Conservation (phyloP, 768 basidiomycete genomes). For the Rhodotorula kratochvilovae region DNA sequence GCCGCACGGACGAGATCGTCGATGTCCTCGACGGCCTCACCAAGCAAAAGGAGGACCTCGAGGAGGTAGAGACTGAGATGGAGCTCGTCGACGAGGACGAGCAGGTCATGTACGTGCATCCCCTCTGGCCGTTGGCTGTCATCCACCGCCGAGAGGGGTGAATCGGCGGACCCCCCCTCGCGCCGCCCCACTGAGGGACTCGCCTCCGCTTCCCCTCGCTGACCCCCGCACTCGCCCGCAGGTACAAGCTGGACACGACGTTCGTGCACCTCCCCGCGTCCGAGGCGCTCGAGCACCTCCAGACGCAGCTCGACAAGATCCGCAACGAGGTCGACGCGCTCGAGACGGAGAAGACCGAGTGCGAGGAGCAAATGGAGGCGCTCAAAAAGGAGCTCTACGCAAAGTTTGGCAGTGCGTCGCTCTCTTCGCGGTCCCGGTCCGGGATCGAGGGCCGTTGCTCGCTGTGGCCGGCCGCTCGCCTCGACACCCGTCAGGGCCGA, state of each 20-base stretch:
- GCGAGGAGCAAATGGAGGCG: conserved; percentile 21
- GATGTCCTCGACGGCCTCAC: conserved; percentile 45
- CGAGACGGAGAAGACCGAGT: conserved; percentile 19
- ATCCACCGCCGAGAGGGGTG: too few species aligned
- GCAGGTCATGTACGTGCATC: conserved; percentile 42
- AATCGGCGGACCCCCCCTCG: too few species aligned
- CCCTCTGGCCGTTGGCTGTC: background rate
- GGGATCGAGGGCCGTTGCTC: too few species aligned
- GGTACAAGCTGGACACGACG: conserved; percentile 50
- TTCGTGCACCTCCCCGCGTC: conserved; percentile 48
- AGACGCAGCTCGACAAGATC: conserved; percentile 14
- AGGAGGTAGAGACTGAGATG: conserved; percentile 49
- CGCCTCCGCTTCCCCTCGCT: background rate
- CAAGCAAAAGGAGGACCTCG: conserved; percentile 49
- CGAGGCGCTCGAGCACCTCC: conserved; percentile 40
- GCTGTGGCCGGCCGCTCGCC: too few species aligned
- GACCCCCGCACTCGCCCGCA: conserved; percentile 1
- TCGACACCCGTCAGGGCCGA: background rate
- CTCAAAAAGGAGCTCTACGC: conserved; percentile 34
- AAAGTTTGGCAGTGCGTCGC: conserved; percentile 39
- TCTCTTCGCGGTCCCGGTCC: background rate
- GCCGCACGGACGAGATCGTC: conserved; percentile 47
- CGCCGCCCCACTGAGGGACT: too few species aligned
- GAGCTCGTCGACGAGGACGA: conserved; percentile 49
- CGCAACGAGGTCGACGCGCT: conserved; percentile 8